Evolutionary conservation across 106 monocot species (phyloP), one percentile per base, ranked within the genome.

Genomic region (Narthecium ossifragum): DNA sequence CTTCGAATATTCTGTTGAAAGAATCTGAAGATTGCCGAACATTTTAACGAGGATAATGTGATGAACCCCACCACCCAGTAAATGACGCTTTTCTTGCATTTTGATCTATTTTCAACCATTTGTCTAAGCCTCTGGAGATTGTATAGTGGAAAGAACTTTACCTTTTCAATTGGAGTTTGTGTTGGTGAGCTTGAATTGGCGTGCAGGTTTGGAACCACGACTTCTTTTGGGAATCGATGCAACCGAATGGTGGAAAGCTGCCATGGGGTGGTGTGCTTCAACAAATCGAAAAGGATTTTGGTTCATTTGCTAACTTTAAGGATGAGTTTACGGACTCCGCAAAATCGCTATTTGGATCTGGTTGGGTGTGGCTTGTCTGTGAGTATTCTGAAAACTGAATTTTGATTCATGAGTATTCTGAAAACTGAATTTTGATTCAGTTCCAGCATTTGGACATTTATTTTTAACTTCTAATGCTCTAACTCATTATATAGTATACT

Each of bases 201-300:
- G 6, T 70, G 31, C 66, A 90, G 90, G 62, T 86, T 0, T 96
- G 94, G 94, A 96, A 90, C 68, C 94, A 96, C 63, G 86, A 96
- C 57, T 96, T 96, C 71, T 96, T 96, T 60, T 96, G 94, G 94
- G 94, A 96, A 72, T 96, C 94, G 54, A 78, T 96, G 77, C 90
- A 96, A 75, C 90, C 86, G 10, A 73, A 71, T 74, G 90, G 93
- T 33, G 85, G 78, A 23, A 70, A 73, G 26, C 49, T 80, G 57
- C 90, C 94, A 21, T 53, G 41, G 53, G 90, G 78, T 67, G 89
- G 90, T 43, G 64, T 96, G 14, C 73, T 96, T 43, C 57, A 78
- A 59, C 90, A 96, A 49, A 96, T 96, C 66, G 94, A 90, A 53
- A 96, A 90, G 64, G 94, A 96, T 71, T 96, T 96, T 69, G 86